These are phyloP conservation scores for Neofusicoccum laricinum DNA, from an alignment of 2,329 filamentous ascomycete genomes.

Conservation along the genomic window DNA sequence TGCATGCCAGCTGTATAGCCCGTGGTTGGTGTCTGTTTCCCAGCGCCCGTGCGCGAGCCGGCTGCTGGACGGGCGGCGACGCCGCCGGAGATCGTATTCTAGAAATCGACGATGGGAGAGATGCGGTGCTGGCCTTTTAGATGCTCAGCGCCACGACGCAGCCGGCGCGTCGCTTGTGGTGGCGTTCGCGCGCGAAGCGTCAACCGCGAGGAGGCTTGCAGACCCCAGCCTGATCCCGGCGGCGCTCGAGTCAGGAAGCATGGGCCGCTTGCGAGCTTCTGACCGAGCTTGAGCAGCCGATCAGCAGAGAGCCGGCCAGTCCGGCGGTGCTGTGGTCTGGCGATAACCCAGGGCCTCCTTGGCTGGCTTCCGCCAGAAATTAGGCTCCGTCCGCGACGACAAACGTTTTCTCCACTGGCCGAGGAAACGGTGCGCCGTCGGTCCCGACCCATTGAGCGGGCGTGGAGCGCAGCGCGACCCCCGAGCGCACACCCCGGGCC, in stretches of 20 bases:
- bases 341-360: neutral
- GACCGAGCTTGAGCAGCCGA: conserved; percentile 6
- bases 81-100: conserved; percentile 4
- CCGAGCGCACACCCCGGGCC: neutral
- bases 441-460: neutral
- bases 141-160: conserved; percentile 1
- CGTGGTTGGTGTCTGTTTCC: neutral
- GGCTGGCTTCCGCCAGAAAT: conserved; percentile 2
- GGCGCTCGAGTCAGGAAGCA: conserved; percentile 3
- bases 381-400: conserved; percentile 8
- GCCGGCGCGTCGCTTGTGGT: neutral
- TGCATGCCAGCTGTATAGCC: conserved; percentile 6
- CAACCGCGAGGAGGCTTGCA: neutral
- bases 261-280: neutral
- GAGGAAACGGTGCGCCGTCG: neutral
- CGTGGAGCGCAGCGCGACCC: neutral
- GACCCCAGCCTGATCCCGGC: neutral
- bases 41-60: neutral
- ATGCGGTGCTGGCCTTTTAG: neutral
- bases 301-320: conserved; percentile 5
- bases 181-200: conserved; percentile 7
- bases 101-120: conserved; percentile 10
- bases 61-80: neutral
- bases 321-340: neutral
- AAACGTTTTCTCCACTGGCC: conserved; percentile 8